A percentile compares a stretch with the other conserved stretches of the same genome.
Evolutionary conservation across 306 rosid genomes (phyloP).

Genomic region (Fragaria iinumae): DNA sequence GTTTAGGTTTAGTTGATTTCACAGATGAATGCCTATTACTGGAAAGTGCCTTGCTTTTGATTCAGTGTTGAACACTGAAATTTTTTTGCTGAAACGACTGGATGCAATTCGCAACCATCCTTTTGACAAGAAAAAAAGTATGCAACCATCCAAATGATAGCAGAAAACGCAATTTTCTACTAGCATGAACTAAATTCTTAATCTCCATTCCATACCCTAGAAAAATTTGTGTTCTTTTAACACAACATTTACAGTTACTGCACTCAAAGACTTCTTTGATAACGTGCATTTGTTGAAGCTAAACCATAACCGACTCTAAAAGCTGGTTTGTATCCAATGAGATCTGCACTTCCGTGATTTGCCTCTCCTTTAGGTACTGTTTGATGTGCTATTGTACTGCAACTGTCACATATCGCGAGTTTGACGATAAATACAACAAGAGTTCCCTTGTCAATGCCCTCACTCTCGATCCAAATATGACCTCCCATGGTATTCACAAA

Average conservation of each 20-base stretch:
- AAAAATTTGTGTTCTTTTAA: not conserved
- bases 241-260: not conserved
- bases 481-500: conserved; percentile 96
- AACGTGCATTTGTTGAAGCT: conserved; percentile 46
- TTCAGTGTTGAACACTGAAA: no score
- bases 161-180: not conserved
- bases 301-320: conserved; percentile 38
- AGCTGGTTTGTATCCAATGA: conserved; percentile 45
- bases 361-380: conserved; percentile 36
- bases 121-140: no score
- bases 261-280: conserved; percentile 58
- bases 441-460: conserved; percentile 75
- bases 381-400: conserved; percentile 36
- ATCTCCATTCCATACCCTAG: not conserved
- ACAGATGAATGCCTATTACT: no score
- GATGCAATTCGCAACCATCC: no score
- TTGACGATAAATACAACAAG: conserved; percentile 61
- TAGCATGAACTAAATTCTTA: not conserved
- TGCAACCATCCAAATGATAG: not conserved
- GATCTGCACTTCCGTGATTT: conserved; percentile 68
- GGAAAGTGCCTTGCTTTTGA: no score
- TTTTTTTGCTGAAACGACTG: no score
- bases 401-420: conserved; percentile 60
- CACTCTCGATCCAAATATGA: conserved; percentile 87
- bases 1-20: not conserved